Evolutionary conservation across 2,329 filamentous ascomycete genomes (phyloP).

Genomic region (Ophiostoma sp.): DNA sequence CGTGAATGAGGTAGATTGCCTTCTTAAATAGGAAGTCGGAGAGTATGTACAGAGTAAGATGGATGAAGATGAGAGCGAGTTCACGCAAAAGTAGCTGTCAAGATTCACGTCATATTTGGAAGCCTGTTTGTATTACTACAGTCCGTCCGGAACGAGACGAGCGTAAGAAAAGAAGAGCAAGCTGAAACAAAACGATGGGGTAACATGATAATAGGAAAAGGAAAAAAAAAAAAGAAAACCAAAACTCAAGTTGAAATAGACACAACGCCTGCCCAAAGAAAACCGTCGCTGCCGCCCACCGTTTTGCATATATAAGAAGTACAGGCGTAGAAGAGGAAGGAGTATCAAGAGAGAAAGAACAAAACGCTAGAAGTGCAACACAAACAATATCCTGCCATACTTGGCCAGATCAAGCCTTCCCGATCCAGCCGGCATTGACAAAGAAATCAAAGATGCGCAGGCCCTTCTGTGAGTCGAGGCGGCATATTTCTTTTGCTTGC

Average conservation of each 20-base stretch:
- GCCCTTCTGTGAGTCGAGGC: conserved; percentile 81
- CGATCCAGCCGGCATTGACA: conserved; percentile 88
- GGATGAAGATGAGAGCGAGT: neutral
- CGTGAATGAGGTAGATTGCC: neutral
- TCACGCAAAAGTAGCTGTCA: neutral
- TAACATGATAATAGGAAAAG: neutral
- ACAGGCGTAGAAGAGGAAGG: neutral
- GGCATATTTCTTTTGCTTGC: conserved; percentile 80
- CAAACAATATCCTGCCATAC: too few relatives aligned
- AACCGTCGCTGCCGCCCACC: conserved; percentile 1
- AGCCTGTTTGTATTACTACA: neutral
- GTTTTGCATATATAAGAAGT: conserved; percentile 9
- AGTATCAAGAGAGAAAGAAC: neutral
- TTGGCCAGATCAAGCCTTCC: conserved; percentile 61
- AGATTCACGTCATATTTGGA: neutral
- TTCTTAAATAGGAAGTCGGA: neutral
- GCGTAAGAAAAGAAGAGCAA: neutral
- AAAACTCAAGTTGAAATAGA: neutral
- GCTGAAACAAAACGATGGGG: neutral
- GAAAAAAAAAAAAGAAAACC: neutral
- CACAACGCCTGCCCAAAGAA: neutral
- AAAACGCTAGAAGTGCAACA: neutral
- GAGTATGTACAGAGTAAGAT: neutral
- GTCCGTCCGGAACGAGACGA: neutral
- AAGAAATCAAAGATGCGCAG: conserved; percentile 92